A percentile compares a stretch with the other conserved stretches of the same genome.
Evolutionary conservation across 352 stramenopile species (phyloP).

Genomic region (Thraustochytrium sp.): DNA sequence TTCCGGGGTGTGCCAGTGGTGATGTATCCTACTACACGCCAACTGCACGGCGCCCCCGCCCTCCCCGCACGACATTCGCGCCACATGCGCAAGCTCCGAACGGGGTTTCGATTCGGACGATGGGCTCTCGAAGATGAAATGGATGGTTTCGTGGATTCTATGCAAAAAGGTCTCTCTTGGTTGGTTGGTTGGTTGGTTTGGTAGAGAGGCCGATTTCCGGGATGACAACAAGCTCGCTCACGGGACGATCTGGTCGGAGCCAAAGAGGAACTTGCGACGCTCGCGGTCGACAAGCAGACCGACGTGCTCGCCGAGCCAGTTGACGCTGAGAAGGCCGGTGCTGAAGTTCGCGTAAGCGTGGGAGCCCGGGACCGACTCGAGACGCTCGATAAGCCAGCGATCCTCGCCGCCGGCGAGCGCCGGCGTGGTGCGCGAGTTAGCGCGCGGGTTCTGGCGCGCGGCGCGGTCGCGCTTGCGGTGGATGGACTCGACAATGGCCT

Average conservation of each 20-base stretch:
- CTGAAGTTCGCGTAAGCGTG: slow-evolving; percentile 26
- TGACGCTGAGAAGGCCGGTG: slow-evolving; percentile 26
- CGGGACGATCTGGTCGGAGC: slow-evolving; percentile 31
- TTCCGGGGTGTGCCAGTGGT: too few relatives aligned
- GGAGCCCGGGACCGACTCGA: not conserved
- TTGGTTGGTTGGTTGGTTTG: too few relatives aligned
- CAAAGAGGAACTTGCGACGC: slow-evolving; percentile 38
- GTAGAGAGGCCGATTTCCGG: too few relatives aligned
- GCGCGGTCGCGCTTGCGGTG: slow-evolving; percentile 4
- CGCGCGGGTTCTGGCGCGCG: not conserved
- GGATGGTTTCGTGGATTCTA: too few relatives aligned
- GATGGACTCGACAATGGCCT: slow-evolving; percentile 13
- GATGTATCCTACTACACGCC: too few relatives aligned
- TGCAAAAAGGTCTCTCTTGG: too few relatives aligned
- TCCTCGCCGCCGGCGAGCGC: slow-evolving; percentile 18
- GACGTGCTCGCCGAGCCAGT: slow-evolving; percentile 34
- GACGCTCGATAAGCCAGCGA: slow-evolving; percentile 8
- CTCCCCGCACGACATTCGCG: too few relatives aligned
- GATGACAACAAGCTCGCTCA: too few relatives aligned
- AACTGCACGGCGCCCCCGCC: too few relatives aligned
- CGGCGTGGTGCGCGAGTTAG: slow-evolving; percentile 27
- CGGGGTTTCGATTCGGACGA: too few relatives aligned
- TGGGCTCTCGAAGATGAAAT: not conserved
- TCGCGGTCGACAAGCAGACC: not conserved
- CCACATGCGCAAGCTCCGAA: too few relatives aligned